Evolutionary conservation across 139 green algal species (phyloP).

Genomic region (Coelastrella sp.): DNA sequence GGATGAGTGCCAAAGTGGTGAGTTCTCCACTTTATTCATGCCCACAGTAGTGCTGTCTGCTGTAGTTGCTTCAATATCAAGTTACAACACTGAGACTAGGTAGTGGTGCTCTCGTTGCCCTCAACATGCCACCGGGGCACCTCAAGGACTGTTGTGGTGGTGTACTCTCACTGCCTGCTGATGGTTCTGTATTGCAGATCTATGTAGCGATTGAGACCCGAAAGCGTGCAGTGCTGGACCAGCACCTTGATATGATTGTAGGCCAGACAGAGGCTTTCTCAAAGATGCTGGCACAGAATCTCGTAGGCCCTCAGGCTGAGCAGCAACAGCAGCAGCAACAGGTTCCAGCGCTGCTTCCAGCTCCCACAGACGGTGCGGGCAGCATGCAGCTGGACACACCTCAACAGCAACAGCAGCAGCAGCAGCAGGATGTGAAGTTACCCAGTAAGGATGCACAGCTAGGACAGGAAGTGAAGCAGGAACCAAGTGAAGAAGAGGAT

Average conservation of each 20-base stretch:
- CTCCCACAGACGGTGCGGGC: not conserved
- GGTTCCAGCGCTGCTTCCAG: not conserved
- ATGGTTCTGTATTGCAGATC: constrained; percentile 18
- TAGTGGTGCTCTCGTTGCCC: too few species aligned
- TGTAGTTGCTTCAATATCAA: too few species aligned
- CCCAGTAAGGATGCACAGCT: constrained; percentile 28
- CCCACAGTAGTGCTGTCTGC: too few species aligned
- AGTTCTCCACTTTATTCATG: too few species aligned
- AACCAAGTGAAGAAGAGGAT: constrained; percentile 19
- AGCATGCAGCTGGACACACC: not conserved
- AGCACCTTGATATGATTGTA: constrained; percentile 94
- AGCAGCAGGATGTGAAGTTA: not conserved
- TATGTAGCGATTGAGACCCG: constrained; percentile 56
- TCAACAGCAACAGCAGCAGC: constrained; percentile 37
- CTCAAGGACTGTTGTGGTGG: too few species aligned
- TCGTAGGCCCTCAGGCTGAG: constrained; percentile 46
- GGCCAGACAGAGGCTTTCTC: constrained; percentile 96
- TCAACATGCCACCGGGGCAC: too few species aligned
- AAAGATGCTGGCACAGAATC: constrained; percentile 83
- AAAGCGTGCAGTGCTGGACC: constrained; percentile 82
- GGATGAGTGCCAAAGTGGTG: too few species aligned
- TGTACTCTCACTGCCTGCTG: too few species aligned
- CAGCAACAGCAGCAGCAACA: constrained; percentile 32
- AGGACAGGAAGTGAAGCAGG: constrained; percentile 15
- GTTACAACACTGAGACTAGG: too few species aligned